These are phyloP conservation scores for Radiomyces spectabilis DNA, from an alignment of 192 early-diverging fungal species.

Conservation along the genomic window DNA sequence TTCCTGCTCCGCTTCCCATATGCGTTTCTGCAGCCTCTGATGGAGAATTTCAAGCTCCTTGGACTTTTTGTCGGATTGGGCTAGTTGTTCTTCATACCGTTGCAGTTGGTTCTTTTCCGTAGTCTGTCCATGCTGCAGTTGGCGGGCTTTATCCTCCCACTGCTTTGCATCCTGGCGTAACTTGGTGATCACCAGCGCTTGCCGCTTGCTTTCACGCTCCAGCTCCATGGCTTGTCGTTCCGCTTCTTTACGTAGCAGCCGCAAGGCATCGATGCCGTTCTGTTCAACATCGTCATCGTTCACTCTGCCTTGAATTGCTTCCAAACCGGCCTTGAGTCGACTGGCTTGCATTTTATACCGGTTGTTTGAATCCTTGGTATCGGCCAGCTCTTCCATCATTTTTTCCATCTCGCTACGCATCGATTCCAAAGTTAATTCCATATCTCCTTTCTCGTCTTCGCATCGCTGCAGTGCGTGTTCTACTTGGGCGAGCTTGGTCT, in stretches of 20 bases:
- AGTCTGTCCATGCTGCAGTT: no score
- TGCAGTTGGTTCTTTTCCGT: no score
- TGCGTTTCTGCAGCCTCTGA: no score
- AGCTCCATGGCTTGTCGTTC: slow-evolving; percentile 4
- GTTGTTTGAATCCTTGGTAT: background rate
- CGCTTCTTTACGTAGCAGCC: background rate
- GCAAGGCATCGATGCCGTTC: background rate
- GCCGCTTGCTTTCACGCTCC: slow-evolving; percentile 1
- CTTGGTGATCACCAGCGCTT: background rate
- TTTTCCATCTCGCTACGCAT: slow-evolving; percentile 3
- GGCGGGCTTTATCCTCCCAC: no score
- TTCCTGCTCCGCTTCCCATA: no score
- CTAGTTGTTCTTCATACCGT: no score
- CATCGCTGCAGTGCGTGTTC: background rate
- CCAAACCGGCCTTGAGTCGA: slow-evolving; percentile 2
- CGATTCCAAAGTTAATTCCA: slow-evolving; percentile 1
- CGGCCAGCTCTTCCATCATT: slow-evolving; percentile 4
- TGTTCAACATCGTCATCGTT: background rate
- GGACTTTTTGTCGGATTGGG: no score
- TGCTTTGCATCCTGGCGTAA: background rate
- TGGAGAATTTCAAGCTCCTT: no score
- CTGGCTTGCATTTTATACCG: slow-evolving; percentile 5
- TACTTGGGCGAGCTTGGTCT: no score
- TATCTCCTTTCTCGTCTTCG: slow-evolving; percentile 5
- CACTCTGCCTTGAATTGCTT: slow-evolving; percentile 1